These are phyloP conservation scores for Cynara cardunculus DNA, from an alignment of 129 eudicot species.

Conservation along the genomic window DNA sequence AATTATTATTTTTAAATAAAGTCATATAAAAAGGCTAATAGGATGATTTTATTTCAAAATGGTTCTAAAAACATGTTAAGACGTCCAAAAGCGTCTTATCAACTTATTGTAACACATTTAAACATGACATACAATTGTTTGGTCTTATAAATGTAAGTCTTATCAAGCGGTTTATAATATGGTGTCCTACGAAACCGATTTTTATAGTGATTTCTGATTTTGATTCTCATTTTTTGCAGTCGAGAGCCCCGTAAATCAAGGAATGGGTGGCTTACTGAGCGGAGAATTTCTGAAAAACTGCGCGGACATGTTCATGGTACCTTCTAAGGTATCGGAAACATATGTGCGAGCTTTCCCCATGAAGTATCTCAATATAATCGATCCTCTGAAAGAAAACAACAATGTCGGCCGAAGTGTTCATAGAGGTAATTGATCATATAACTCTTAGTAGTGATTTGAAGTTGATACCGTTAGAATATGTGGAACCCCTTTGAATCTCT, in stretches of 20 bases:
- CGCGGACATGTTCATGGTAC: constrained; percentile 46
- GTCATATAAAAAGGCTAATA: background rate
- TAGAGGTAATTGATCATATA: constrained; percentile 39
- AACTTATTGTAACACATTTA: background rate
- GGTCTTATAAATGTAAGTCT: background rate
- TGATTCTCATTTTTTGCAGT: constrained; percentile 32
- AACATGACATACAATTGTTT: background rate
- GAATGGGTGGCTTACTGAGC: constrained; percentile 25
- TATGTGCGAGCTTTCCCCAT: constrained; percentile 32
- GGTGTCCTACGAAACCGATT: background rate
- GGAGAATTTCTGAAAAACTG: constrained; percentile 40
- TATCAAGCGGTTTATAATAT: background rate
- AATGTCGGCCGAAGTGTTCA: constrained; percentile 90
- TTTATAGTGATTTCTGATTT: constrained; percentile 1
- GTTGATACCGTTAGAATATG: background rate
- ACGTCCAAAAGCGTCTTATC: background rate
- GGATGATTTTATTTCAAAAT: background rate
- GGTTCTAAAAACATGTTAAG: background rate
- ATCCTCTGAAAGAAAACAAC: constrained; percentile 75
- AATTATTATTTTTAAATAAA: background rate
- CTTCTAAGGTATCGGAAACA: constrained; percentile 27
- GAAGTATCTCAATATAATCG: constrained; percentile 73
- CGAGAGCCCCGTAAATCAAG: constrained; percentile 32
- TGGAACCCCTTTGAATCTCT: background rate
- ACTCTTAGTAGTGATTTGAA: background rate